Conservation (phyloP, 2,329 filamentous ascomycete species). For the Pseudogymnoascus sp. region DNA sequence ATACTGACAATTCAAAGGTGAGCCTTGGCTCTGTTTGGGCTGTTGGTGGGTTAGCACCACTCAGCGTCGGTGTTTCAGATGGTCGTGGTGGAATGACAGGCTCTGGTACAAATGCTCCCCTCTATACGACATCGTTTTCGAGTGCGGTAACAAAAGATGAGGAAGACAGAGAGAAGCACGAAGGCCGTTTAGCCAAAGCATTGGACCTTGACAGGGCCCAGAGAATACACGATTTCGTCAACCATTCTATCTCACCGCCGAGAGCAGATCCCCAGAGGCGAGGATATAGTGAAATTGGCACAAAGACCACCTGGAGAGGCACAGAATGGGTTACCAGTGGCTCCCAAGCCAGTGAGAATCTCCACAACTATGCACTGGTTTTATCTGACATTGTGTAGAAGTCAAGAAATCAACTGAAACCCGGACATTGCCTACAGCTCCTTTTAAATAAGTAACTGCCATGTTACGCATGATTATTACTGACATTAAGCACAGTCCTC, state of each 20-base stretch:
- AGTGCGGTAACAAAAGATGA: constrained; percentile 35
- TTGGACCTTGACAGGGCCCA: constrained; percentile 66
- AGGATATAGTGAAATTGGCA: constrained; percentile 17
- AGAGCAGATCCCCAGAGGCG: constrained; percentile 23
- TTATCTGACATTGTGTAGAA: constrained; percentile 15
- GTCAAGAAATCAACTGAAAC: constrained; percentile 22
- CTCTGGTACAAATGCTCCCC: constrained; percentile 63
- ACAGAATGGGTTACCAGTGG: constrained; percentile 23
- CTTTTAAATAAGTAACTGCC: constrained; percentile 58
- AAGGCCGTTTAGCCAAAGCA: constrained; percentile 68
- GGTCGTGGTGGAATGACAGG: constrained; percentile 57
- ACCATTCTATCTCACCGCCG: constrained; percentile 19
- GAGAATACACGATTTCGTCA: constrained; percentile 50
- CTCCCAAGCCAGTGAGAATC: constrained; percentile 17
- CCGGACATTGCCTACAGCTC: constrained; percentile 55
- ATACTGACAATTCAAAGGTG: constrained; percentile 34
- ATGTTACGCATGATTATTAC: constrained; percentile 9
- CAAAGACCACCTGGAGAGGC: constrained; percentile 29
- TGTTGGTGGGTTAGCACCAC: constrained; percentile 61
- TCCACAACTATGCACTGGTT: not conserved
- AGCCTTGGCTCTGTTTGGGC: constrained; percentile 69
- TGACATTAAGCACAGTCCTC: constrained; percentile 54
- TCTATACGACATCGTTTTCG: constrained; percentile 46
- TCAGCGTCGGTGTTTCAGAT: constrained; percentile 47
- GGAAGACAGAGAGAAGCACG: constrained; percentile 60